Conservation (phyloP, 2,329 filamentous ascomycete genomes). For the Diplodia mutila region DNA sequence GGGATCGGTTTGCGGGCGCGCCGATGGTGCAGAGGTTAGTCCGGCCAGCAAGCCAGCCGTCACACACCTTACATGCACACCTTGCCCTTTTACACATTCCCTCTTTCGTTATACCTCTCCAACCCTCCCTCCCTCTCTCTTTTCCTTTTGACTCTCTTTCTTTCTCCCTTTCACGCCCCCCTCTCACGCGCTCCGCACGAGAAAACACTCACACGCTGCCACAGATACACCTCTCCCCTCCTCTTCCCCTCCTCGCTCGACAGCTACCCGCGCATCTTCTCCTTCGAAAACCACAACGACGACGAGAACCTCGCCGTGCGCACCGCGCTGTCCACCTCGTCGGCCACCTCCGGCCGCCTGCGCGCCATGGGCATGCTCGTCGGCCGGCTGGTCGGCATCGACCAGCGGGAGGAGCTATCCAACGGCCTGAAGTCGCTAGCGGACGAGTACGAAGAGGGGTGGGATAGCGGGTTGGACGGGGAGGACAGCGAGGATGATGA, state of each 20-base stretch:
- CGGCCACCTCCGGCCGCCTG: conserved; percentile 70
- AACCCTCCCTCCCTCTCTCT: too few species aligned
- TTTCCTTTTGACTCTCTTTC: too few species aligned
- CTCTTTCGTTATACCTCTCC: too few species aligned
- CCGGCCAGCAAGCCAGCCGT: too few species aligned
- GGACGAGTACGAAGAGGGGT: conserved; percentile 87
- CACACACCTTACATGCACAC: too few species aligned
- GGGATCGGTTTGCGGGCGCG: conserved; percentile 41
- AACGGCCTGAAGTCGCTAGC: conserved; percentile 81
- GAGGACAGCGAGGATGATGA: conserved; percentile 24
- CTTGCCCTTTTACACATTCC: too few species aligned
- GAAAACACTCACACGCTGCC: background rate
- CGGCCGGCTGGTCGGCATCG: conserved; percentile 65
- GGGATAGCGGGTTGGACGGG: conserved; percentile 65
- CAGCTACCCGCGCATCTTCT: conserved; percentile 80
- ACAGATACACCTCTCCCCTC: conserved; percentile 58
- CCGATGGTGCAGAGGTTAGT: conserved; percentile 43
- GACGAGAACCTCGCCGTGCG: conserved; percentile 41
- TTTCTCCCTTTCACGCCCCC: background rate
- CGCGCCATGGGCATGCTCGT: conserved; percentile 68
- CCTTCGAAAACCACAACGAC: conserved; percentile 38
- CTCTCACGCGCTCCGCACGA: too few species aligned
- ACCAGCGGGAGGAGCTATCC: conserved; percentile 81
- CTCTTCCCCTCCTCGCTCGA: conserved; percentile 73
- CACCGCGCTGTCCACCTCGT: conserved; percentile 70